A percentile compares a stretch with the other conserved stretches of the same genome.
Evolutionary conservation across 768 basidiomycete genomes (phyloP).

Genomic region (Kwoniella botswanensis): DNA sequence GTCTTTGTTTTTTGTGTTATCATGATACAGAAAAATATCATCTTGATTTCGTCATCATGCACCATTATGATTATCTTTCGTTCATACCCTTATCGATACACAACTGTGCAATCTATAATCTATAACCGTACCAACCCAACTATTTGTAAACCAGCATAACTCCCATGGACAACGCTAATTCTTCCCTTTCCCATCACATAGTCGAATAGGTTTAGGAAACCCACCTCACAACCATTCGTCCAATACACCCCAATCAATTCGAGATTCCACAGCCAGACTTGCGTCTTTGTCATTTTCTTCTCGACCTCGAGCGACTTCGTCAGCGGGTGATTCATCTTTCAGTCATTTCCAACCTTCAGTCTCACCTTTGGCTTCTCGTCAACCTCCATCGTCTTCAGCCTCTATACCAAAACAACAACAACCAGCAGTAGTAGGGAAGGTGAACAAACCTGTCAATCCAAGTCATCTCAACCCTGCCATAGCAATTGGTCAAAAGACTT

Average conservation of each 20-base stretch:
- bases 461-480: slow-evolving; percentile 43
- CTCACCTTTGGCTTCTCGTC: slow-evolving; percentile 25
- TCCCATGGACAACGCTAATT: neutral
- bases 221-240: slow-evolving; percentile 21
- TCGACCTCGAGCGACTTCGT: slow-evolving; percentile 26
- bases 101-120: neutral
- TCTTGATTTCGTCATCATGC: neutral
- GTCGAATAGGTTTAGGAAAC: slow-evolving; percentile 5
- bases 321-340: slow-evolving; percentile 19
- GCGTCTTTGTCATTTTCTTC: slow-evolving; percentile 46
- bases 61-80: neutral
- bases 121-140: too few species aligned
- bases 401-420: neutral
- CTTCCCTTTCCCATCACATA: neutral
- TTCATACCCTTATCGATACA: neutral
- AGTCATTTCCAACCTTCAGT: slow-evolving; percentile 19
- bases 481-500: slow-evolving; percentile 6
- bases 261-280: slow-evolving; percentile 51
- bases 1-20: neutral
- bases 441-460: slow-evolving; percentile 31
- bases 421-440: neutral
- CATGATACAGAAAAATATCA: neutral
- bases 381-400: slow-evolving; percentile 2
- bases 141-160: too few species aligned
- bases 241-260: slow-evolving; percentile 42